Percentiles rank a stretch among this genome's conserved stretches.
Conservation (phyloP, 108 stramenopile species). For the Cyclostephanos invisitatus region DNA sequence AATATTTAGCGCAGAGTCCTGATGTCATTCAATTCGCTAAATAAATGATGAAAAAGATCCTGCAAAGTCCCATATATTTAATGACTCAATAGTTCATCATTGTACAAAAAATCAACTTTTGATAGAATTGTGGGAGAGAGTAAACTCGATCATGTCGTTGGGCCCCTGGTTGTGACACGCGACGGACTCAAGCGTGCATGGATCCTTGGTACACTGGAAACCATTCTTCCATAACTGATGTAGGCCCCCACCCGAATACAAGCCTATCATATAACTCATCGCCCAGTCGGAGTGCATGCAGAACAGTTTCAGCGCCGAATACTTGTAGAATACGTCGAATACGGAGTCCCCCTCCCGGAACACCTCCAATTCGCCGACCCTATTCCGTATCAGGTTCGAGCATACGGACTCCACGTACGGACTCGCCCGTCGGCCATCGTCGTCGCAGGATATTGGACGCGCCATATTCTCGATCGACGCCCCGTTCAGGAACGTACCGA, state of each 20-base stretch:
- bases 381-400: conserved; percentile 10
- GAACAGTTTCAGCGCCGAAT: conserved; percentile 13
- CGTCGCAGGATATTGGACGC: conserved; percentile 23
- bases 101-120: no score
- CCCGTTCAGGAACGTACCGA: conserved; percentile 21
- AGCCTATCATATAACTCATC: conserved; percentile 23
- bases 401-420: conserved; percentile 1
- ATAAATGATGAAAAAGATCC: no score
- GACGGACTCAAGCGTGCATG: conserved; percentile 5
- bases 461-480: conserved; percentile 12
- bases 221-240: background rate
- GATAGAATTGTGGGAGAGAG: no score
- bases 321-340: conserved; percentile 33
- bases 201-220: background rate
- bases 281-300: conserved; percentile 43
- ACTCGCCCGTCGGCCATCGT: background rate
- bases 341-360: conserved; percentile 18
- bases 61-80: no score
- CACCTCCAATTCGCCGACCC: conserved; percentile 20
- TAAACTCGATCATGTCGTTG: conserved; percentile 16
- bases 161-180: conserved; percentile 29
- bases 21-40: no score
- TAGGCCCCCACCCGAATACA: conserved; percentile 2
- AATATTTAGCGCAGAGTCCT: no score
- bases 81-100: no score